A percentile compares a stretch with the other conserved stretches of the same genome.
Evolutionary conservation across 352 stramenopile species (phyloP).

Genomic region (Globisporangium abappressorium): DNA sequence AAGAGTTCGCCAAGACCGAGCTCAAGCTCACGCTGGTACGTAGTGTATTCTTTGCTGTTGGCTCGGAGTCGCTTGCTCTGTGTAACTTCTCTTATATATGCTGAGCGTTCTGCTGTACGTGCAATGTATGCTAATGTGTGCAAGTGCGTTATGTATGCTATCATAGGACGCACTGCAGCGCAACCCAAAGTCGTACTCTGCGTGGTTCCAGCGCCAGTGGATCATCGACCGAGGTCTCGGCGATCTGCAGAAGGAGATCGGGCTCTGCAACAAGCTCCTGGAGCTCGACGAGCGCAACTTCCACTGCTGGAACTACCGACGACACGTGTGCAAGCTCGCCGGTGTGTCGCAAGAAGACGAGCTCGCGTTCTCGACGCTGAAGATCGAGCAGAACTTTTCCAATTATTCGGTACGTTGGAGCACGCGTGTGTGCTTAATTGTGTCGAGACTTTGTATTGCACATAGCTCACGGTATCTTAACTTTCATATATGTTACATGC

Average conservation of each 20-base stretch:
- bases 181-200: slow-evolving; percentile 97
- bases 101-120: too few species aligned
- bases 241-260: slow-evolving; percentile 72
- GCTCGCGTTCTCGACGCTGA: slow-evolving; percentile 92
- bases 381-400: slow-evolving; percentile 98
- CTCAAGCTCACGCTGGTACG: slow-evolving; percentile 81
- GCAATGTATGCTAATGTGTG: slow-evolving; percentile 2
- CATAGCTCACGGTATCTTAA: background rate
- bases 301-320: slow-evolving; percentile 99
- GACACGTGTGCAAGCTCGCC: slow-evolving; percentile 61
- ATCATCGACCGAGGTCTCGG: slow-evolving; percentile 67
- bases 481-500: background rate
- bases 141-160: slow-evolving; percentile 3
- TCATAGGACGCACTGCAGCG: slow-evolving; percentile 89
- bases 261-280: slow-evolving; percentile 68
- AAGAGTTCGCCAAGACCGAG: slow-evolving; percentile 75
- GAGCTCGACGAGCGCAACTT: slow-evolving; percentile 98
- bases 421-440: too few species aligned
- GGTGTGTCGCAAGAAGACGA: slow-evolving; percentile 65
- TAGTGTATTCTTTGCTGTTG: background rate
- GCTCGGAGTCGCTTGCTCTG: background rate
- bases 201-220: slow-evolving; percentile 90
- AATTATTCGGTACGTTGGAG: slow-evolving; percentile 93
- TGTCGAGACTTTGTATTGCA: too few species aligned
- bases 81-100: background rate